Evolutionary conservation across 2,329 filamentous ascomycete genomes (phyloP).

Genomic region (Lachnellula arida): DNA sequence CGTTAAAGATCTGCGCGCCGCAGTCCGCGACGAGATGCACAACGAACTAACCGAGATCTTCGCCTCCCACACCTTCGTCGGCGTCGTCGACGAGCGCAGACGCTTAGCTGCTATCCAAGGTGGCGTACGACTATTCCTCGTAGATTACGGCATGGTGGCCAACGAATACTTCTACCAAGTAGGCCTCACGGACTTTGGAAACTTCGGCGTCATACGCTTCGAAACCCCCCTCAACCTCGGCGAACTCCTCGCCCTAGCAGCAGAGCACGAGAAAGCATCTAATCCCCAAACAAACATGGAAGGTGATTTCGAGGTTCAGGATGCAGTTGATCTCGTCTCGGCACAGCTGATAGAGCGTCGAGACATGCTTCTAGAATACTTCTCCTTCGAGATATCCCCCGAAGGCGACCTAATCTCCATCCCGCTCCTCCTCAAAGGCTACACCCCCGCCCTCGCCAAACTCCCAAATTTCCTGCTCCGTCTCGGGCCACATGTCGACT

Average conservation of each 20-base stretch:
- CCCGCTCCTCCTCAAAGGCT: conserved; percentile 83
- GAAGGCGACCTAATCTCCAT: conserved; percentile 73
- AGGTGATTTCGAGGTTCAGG: conserved; percentile 60
- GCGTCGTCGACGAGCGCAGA: conserved; percentile 80
- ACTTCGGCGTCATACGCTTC: conserved; percentile 83
- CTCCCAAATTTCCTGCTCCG: conserved; percentile 83
- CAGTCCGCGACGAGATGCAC: conserved; percentile 78
- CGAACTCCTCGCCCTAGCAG: conserved; percentile 68
- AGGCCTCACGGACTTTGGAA: conserved; percentile 90
- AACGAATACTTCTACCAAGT: conserved; percentile 95
- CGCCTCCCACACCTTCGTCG: conserved; percentile 85
- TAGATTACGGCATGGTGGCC: conserved; percentile 85
- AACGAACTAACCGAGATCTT: conserved; percentile 83
- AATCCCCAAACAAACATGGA: conserved; percentile 30
- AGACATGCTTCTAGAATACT: conserved; percentile 91
- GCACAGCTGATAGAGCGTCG: conserved; percentile 67
- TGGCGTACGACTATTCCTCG: conserved; percentile 83
- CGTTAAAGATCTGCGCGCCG: conserved; percentile 75
- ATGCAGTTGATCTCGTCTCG: conserved; percentile 61
- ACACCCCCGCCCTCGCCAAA: conserved; percentile 80
- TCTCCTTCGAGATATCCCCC: conserved; percentile 75
- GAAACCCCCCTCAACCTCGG: conserved; percentile 67
- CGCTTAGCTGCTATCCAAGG: conserved; percentile 90
- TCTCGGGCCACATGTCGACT: conserved; percentile 83
- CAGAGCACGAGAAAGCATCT: conserved; percentile 60